Evolutionary conservation across 2,329 filamentous ascomycete species (phyloP).

Genomic region (Colletotrichum filicis): DNA sequence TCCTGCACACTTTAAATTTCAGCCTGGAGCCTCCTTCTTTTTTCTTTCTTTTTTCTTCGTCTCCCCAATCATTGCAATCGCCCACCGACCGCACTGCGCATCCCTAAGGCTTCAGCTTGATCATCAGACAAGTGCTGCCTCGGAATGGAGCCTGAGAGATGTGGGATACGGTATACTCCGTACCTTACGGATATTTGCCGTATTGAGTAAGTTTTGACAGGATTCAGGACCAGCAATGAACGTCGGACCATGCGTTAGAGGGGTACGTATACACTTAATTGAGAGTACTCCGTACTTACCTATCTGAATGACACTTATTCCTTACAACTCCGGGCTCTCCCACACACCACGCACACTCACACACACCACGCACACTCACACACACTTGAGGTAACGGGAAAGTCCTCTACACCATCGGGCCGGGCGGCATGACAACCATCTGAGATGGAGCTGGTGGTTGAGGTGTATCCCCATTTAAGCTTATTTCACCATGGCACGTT

Average conservation of each 20-base stretch:
- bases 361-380: background rate
- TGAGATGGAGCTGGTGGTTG: slow-evolving; percentile 3
- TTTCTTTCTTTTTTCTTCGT: background rate
- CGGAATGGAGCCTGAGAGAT: too few relatives aligned
- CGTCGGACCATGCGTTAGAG: background rate
- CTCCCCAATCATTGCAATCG: background rate
- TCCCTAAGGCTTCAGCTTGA: background rate
- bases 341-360: background rate
- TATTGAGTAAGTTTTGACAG: too few relatives aligned
- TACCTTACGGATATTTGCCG: too few relatives aligned
- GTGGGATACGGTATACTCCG: too few relatives aligned
- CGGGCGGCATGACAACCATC: background rate
- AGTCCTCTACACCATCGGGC: background rate
- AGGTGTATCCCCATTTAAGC: slow-evolving; percentile 28
- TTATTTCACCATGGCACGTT: slow-evolving; percentile 18
- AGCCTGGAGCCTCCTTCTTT: slow-evolving; percentile 7
- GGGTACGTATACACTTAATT: background rate
- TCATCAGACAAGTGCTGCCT: background rate
- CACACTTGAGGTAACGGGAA: too few relatives aligned
- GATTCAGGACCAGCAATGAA: background rate
- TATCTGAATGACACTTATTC: background rate
- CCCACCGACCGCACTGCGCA: background rate
- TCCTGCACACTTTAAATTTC: slow-evolving; percentile 11
- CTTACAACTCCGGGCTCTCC: background rate
- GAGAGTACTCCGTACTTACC: background rate